A percentile compares a stretch with the other conserved stretches of the same genome.
These are phyloP conservation scores for Darksidea phi DNA, from an alignment of 495 filamentous ascomycete genomes.

Conservation along the genomic window DNA sequence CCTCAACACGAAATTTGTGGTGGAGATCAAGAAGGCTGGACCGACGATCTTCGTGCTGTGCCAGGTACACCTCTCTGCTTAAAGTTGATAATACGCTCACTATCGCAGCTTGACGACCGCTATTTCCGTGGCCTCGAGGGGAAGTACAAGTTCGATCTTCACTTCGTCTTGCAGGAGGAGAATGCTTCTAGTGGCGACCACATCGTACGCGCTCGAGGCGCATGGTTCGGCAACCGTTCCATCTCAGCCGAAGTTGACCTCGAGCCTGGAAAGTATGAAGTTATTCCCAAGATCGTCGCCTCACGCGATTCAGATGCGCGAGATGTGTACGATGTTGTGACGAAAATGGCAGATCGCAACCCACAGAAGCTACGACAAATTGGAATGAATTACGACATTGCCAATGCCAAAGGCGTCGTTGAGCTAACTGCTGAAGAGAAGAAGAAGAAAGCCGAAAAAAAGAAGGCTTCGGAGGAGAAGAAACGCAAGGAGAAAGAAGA, in stretches of 20 bases:
- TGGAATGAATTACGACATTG: slow-evolving; percentile 37
- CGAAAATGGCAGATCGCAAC: slow-evolving; percentile 24
- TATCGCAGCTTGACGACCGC: slow-evolving; percentile 63
- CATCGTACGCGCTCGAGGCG: slow-evolving; percentile 72
- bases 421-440: slow-evolving; percentile 32
- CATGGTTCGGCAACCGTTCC: slow-evolving; percentile 66
- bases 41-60: slow-evolving; percentile 77
- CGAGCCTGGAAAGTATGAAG: slow-evolving; percentile 75
- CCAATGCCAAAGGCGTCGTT: slow-evolving; percentile 32
- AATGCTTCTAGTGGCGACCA: slow-evolving; percentile 67
- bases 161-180: slow-evolving; percentile 78
- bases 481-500: slow-evolving; percentile 31
- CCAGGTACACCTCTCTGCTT: slow-evolving; percentile 45
- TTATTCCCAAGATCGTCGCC: slow-evolving; percentile 76
- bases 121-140: slow-evolving; percentile 83
- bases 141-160: slow-evolving; percentile 74
- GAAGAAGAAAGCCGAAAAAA: slow-evolving; percentile 27
- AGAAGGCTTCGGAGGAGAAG: slow-evolving; percentile 34
- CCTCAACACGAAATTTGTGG: slow-evolving; percentile 75
- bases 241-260: slow-evolving; percentile 79
- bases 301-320: slow-evolving; percentile 19
- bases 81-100: not conserved
- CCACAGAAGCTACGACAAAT: slow-evolving; percentile 37
- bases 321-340: slow-evolving; percentile 31
- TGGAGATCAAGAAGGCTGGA: slow-evolving; percentile 64